Base-by-base conservation (phyloP, 129 eudicot genomes). In the Arctium minus region DNA sequence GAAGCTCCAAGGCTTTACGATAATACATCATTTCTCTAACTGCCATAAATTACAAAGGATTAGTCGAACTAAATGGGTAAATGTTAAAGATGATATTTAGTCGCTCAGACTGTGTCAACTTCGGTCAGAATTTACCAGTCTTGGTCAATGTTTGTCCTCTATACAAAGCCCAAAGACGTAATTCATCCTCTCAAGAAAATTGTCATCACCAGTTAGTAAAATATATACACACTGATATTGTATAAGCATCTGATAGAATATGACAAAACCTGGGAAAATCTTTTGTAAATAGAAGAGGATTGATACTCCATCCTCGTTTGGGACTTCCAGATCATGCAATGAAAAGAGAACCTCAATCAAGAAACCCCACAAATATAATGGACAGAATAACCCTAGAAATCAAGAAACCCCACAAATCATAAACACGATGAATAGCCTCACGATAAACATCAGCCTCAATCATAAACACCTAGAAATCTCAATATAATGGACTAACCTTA, bases 241-340 rank as follows among this genome's bases (percentile, higher is more conserved):
- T 15, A 69, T 50, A 68, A 86, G 71, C 32, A 65, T 35, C 79
- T 8, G 29, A 73, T 48, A 56, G 67, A 77, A 86, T 78, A 77
- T 53, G 32, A 40, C 83, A 86, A n/a, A 83, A 96, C 99, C 99
- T 90, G 99, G 99, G 80, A 91, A 96, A 75, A 96, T 96, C 89
- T 96, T 96, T 72, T 96, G 99, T 87, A 96, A 77, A 87, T 96
- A 96, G 81, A 96, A 96, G 72, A 96, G 97, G 77, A 96, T 90
- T 15, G 99, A 96, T 29, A 96, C 99, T 8, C 99, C 99, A 85
- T 96, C 99, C 89, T 96, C 99, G 60, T 96, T 96, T 40, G 82
- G 92, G 74, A 87, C 89, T 89, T 96, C 99, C 88, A 96, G 85
- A 85, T 92, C 99, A 81, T 86, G 91, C 85, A 89, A 85, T 10